These are phyloP conservation scores for Boechera retrofracta DNA, from an alignment of 345 rosid genomes.

Conservation along the genomic window DNA sequence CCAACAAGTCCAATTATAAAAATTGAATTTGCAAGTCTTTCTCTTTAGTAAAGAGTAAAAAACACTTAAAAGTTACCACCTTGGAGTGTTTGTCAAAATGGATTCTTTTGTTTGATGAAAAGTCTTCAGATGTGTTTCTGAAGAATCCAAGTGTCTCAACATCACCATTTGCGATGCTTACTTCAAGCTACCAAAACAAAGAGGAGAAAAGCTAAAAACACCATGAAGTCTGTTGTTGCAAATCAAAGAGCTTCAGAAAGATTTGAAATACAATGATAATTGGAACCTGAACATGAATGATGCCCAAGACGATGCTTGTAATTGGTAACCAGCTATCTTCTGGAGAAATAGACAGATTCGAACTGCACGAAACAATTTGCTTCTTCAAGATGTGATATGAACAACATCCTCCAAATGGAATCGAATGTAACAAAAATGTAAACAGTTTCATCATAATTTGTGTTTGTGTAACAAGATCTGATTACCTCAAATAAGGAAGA, in stretches of 20 bases:
- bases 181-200: constrained; percentile 65
- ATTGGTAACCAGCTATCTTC: constrained; percentile 96
- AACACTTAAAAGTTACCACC: constrained; percentile 38
- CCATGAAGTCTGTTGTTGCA: background rate
- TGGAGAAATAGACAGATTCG: constrained; percentile 79
- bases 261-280: background rate
- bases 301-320: constrained; percentile 84
- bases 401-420: too few relatives aligned
- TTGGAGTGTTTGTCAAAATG: constrained; percentile 46
- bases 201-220: background rate
- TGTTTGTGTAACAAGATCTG: too few relatives aligned
- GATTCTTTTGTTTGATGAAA: constrained; percentile 51
- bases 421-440: too few relatives aligned
- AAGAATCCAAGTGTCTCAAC: constrained; percentile 65
- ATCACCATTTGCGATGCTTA: constrained; percentile 85
- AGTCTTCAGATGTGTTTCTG: constrained; percentile 44
- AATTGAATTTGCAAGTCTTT: background rate
- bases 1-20: background rate
- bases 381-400: too few relatives aligned
- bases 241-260: background rate
- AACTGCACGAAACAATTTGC: constrained; percentile 47
- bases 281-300: constrained; percentile 86
- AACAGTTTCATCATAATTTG: too few relatives aligned
- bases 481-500: constrained; percentile 82
- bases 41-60: background rate